Base-by-base conservation (phyloP, 305 asterid species). In the Fraxinus xanthoxyloides region DNA sequence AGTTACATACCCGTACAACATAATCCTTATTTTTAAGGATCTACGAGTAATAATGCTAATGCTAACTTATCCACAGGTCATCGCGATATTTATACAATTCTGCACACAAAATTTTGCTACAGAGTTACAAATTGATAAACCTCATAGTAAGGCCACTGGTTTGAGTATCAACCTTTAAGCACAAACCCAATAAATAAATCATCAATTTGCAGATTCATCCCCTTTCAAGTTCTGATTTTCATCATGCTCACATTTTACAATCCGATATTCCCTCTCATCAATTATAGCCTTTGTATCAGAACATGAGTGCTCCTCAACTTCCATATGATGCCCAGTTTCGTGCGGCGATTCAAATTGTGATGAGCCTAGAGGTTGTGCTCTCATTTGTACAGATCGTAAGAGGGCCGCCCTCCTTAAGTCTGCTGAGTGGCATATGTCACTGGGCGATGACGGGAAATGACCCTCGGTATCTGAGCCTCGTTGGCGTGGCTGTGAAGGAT, bases 401-500 rank as follows among this genome's bases (percentile, higher is more conserved):
- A 94, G 98, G 19, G 98, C 95, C 2, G 98, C 96, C 84, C 95
- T 90, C 81, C 99, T 83, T 70, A 94, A 82, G 87, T 94, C 98
- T 61, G 97, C 97, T 4, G 97, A 94, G 90, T 96, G 98, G 90
- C 98, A 96, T 77, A 96, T 94, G 85, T 96, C 98, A 65, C 98
- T 96, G 8, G 98, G 98, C 2, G 98, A 94, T 26, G 99, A 93
- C 7, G 99, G 99, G 82, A 93, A 94, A 9, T 97, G 93, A 2
- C 95, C 97, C 89, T 94, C 98, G 1, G 93, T 90, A 80, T 96
- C 99, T 10, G 98, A 90, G 72, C 94, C 92, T 26, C 98, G 92
- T 81, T 93, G 97, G 30, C 98, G 98, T 65, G 93, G 83, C 83
- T 86, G 94, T 32, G 96, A 77, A 7, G 85, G 67, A 82, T 70